phyloP scores from a whole-genome alignment of 495 filamentous ascomycete genomes.

The Neurospora sp. region DNA sequence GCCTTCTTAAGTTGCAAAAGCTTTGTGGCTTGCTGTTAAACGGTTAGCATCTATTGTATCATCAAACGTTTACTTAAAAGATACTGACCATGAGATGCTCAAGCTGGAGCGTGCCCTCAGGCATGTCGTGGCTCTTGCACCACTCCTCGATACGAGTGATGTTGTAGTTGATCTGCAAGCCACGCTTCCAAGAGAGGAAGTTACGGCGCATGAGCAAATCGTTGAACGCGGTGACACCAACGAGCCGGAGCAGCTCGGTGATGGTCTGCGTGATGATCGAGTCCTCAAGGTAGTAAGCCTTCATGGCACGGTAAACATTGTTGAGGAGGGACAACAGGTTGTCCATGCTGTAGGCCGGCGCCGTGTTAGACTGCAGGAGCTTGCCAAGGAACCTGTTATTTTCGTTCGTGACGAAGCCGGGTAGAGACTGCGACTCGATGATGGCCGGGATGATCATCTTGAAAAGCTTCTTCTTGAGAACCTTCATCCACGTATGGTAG shows the following conservation, averaged over 20 bases:
- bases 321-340: conserved; percentile 94
- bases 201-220: conserved; percentile 95
- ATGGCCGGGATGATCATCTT: conserved; percentile 99
- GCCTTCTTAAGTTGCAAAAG: conserved; percentile 98
- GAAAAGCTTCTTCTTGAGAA: conserved; percentile 94
- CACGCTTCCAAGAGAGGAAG: conserved; percentile 99
- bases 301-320: conserved; percentile 96
- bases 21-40: conserved; percentile 83
- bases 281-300: conserved; percentile 93
- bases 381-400: conserved; percentile 97
- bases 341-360: conserved; percentile 97
- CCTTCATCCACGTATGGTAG: conserved; percentile 99
- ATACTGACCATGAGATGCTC: conserved; percentile 88
- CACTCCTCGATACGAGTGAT: conserved; percentile 99
- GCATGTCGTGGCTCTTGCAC: conserved; percentile 99
- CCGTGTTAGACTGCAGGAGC: conserved; percentile 74
- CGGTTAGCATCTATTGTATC: conserved; percentile 16
- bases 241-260: conserved; percentile 84
- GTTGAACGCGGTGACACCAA: conserved; percentile 98
- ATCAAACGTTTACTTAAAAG: background rate
- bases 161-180: conserved; percentile 99
- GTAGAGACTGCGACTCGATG: conserved; percentile 96
- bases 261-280: conserved; percentile 90
- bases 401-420: conserved; percentile 97
- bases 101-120: conserved; percentile 91